phyloP scores from a whole-genome alignment of 805 yeast genomes.

The Wickerhamomyces chambardii region DNA sequence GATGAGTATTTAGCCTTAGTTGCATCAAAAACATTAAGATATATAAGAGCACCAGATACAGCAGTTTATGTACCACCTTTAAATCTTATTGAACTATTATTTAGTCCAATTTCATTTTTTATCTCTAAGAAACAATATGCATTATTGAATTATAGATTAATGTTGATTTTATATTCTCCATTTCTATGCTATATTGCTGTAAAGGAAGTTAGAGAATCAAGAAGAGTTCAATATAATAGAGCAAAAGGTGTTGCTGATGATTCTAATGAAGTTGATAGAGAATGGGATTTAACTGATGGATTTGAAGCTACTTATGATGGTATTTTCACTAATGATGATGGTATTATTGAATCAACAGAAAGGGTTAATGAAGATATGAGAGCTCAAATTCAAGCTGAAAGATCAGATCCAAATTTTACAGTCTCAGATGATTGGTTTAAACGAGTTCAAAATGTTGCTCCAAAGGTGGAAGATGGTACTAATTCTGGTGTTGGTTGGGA shows the following conservation, averaged over 20 bases:
- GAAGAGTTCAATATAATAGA: slow-evolving; percentile 65
- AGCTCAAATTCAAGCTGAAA: slow-evolving; percentile 55
- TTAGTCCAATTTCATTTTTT: slow-evolving; percentile 36
- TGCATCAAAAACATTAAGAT: slow-evolving; percentile 76
- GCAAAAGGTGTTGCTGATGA: slow-evolving; percentile 59
- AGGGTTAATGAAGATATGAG: slow-evolving; percentile 29
- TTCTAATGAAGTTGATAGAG: slow-evolving; percentile 67
- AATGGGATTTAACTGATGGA: slow-evolving; percentile 82
- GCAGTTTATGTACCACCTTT: slow-evolving; percentile 82
- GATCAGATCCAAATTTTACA: slow-evolving; percentile 60
- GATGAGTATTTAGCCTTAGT: slow-evolving; percentile 81
- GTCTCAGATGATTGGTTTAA: slow-evolving; percentile 42
- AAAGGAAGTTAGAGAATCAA: slow-evolving; percentile 59
- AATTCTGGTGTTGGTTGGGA: slow-evolving; percentile 57
- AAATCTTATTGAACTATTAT: slow-evolving; percentile 57
- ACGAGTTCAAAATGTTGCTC: slow-evolving; percentile 39
- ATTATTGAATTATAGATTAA: slow-evolving; percentile 41
- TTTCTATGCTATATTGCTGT: slow-evolving; percentile 48
- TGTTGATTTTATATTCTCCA: slow-evolving; percentile 66
- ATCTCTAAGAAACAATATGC: slow-evolving; percentile 24
- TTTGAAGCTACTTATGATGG: slow-evolving; percentile 30
- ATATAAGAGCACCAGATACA: slow-evolving; percentile 83
- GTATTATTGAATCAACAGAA: slow-evolving; percentile 13
- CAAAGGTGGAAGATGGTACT: slow-evolving; percentile 51
- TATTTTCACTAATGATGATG: slow-evolving; percentile 17